Conservation (phyloP, 176 grass and related monocot genomes). For the Bolboschoenus planiculmis region DNA sequence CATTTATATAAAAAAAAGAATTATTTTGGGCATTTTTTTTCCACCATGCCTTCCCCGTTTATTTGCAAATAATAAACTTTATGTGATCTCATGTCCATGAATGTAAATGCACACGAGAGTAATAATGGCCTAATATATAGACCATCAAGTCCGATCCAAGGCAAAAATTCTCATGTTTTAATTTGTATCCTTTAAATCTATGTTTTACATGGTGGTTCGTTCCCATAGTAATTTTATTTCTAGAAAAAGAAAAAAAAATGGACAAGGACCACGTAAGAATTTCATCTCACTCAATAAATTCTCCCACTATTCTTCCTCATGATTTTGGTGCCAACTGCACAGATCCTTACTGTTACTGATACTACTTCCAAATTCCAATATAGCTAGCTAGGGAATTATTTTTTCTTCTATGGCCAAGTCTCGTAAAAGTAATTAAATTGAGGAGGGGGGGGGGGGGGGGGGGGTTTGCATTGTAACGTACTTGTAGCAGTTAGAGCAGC, state of each 20-base stretch:
- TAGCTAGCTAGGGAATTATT: no score
- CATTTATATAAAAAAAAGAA: not conserved
- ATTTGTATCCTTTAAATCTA: not conserved
- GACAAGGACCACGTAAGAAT: not conserved
- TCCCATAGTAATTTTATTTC: not conserved
- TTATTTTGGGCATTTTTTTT: not conserved
- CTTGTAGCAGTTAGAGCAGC: not conserved
- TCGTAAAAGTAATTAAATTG: constrained; percentile 9
- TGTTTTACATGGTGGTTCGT: not conserved
- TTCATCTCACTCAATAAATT: not conserved
- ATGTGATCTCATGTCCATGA: no score
- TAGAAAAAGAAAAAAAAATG: not conserved
- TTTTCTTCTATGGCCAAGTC: no score
- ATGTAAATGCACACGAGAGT: not conserved
- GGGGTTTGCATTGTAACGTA: not conserved
- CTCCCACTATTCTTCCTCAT: not conserved
- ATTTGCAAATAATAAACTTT: no score
- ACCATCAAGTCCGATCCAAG: no score
- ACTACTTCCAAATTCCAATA: no score
- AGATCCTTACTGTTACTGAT: not conserved
- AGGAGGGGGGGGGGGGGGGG: not conserved
- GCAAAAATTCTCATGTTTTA: not conserved
- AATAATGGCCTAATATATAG: no score
- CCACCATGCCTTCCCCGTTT: not conserved
- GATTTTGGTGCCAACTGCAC: not conserved